Conservation (phyloP, 2,329 filamentous ascomycete genomes). For the Fusarium torreyae region DNA sequence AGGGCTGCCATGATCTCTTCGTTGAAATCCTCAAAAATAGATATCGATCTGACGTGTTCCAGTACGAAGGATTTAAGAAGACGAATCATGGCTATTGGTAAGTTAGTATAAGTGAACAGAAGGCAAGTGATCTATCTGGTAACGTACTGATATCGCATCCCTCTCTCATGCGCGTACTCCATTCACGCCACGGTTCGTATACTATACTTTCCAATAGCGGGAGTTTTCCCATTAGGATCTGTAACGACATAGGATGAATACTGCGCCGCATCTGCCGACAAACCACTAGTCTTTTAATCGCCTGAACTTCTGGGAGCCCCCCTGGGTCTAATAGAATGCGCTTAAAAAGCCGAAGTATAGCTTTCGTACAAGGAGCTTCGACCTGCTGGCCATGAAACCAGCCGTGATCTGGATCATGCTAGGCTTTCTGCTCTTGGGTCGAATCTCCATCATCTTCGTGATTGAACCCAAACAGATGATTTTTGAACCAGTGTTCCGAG, state of each 20-base stretch:
- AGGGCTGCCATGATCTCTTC: not conserved
- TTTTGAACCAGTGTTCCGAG: slow-evolving; percentile 1
- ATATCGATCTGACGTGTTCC: not conserved
- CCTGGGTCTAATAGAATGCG: fast-evolving
- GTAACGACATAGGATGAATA: not conserved
- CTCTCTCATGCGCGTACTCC: not conserved
- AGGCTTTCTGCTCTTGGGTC: not conserved
- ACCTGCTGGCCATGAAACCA: slow-evolving; percentile 7
- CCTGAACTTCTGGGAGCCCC: not conserved
- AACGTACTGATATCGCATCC: too few relatives aligned
- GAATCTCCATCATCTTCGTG: not conserved
- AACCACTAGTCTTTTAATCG: not conserved
- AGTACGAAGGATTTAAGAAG: not conserved
- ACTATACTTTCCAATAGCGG: not conserved
- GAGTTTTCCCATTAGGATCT: not conserved
- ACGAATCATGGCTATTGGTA: too few relatives aligned
- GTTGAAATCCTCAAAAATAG: slow-evolving; percentile 12
- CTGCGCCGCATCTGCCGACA: slow-evolving; percentile 9
- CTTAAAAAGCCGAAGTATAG: not conserved
- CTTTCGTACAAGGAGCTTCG: not conserved
- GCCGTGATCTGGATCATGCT: not conserved
- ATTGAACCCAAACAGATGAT: not conserved
- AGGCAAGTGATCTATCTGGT: too few relatives aligned
- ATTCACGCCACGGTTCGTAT: slow-evolving; percentile 3
- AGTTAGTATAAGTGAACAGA: too few relatives aligned